Percentiles rank a stretch among this genome's conserved stretches.
These are phyloP conservation scores for Chytridium lagenaria DNA, from an alignment of 371 early-diverging fungal genomes.

Conservation along the genomic window DNA sequence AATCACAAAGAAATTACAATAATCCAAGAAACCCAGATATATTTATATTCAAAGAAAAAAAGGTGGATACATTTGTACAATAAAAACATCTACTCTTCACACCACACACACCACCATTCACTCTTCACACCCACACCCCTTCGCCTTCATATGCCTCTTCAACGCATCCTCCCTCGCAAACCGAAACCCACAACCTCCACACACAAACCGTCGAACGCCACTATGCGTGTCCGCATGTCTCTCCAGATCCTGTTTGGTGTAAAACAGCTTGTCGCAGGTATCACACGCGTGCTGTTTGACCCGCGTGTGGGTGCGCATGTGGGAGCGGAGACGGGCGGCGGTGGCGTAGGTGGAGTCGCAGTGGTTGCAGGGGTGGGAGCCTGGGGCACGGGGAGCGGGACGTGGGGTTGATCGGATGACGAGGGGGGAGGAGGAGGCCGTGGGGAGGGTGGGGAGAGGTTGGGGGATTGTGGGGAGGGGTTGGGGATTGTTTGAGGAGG, in stretches of 20 bases:
- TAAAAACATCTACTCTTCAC: too few species aligned
- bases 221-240: constrained; percentile 28
- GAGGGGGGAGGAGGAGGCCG: background rate
- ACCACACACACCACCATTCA: too few species aligned
- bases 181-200: constrained; percentile 25
- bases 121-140: too few species aligned
- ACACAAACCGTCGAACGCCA: background rate
- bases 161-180: constrained; percentile 27
- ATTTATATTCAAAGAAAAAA: too few species aligned
- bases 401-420: background rate
- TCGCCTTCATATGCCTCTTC: constrained; percentile 13
- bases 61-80: too few species aligned
- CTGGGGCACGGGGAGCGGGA: constrained; percentile 1
- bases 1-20: too few species aligned
- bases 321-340: background rate
- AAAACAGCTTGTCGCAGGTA: constrained; percentile 19
- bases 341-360: constrained; percentile 2
- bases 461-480: background rate
- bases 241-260: constrained; percentile 23
- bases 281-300: constrained; percentile 14
- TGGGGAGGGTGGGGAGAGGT: background rate
- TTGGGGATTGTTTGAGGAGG: background rate
- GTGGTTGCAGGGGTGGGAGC: background rate
- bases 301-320: constrained; percentile 2
- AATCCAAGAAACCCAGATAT: too few species aligned